Percentiles rank a stretch among this genome's conserved stretches.
Conservation (phyloP, 768 basidiomycete genomes). For the Tylopilus subfusipes region DNA sequence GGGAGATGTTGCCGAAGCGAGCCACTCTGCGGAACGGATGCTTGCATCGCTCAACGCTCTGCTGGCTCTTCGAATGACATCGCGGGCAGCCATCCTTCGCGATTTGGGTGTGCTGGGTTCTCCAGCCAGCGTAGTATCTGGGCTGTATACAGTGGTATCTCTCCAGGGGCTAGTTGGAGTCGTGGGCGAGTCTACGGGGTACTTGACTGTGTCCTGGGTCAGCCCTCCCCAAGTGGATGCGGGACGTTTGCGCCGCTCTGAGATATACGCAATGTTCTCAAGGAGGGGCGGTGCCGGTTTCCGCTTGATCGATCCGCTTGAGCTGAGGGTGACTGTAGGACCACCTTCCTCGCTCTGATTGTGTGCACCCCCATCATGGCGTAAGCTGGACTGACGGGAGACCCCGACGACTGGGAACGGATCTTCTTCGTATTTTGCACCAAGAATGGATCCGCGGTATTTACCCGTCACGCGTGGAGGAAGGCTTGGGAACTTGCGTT, state of each 20-base stretch:
- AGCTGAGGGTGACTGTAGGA: conserved; percentile 1
- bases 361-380: not conserved
- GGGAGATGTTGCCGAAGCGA: conserved; percentile 23
- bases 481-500: conserved; percentile 51
- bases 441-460: conserved; percentile 25
- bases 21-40: conserved; percentile 32
- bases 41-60: conserved; percentile 26
- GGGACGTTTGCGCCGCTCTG: conserved; percentile 2
- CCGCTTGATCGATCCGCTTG: conserved; percentile 27
- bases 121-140: not conserved
- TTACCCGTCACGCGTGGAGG: conserved; percentile 35
- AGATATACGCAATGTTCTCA: conserved; percentile 8
- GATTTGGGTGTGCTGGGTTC: conserved; percentile 10
- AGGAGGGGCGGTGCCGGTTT: conserved; percentile 32
- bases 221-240: conserved; percentile 27
- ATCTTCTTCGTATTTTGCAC: conserved; percentile 23
- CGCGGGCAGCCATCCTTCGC: conserved; percentile 12
- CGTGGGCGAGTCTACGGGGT: conserved; percentile 1
- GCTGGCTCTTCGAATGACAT: conserved; percentile 20
- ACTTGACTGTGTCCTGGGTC: not conserved
- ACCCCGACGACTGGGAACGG: conserved; percentile 22
- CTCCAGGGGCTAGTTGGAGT: conserved; percentile 8
- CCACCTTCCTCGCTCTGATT: conserved; percentile 14
- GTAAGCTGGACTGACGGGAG: conserved; percentile 23
- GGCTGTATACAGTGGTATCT: not conserved